phyloP scores from a whole-genome alignment of 1,139 yeast genomes.

The Chernovozyma sophiae-reginae region DNA sequence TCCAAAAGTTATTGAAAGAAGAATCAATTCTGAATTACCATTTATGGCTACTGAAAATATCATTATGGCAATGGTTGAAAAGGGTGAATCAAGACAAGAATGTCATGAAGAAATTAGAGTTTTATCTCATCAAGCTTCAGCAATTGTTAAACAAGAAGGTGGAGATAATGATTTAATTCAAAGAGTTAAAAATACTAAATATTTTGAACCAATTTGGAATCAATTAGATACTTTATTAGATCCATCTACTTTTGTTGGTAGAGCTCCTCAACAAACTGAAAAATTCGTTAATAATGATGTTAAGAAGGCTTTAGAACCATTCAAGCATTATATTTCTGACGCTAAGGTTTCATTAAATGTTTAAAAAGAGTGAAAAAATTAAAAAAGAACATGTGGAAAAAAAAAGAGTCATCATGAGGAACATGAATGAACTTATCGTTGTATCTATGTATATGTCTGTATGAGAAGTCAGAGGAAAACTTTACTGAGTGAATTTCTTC shows the following conservation, averaged over 20 bases:
- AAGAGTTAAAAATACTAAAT: slow-evolving; percentile 72
- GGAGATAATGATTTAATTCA: slow-evolving; percentile 97
- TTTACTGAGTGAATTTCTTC: no score
- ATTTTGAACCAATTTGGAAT: slow-evolving; percentile 86
- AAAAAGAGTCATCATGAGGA: no score
- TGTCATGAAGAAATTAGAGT: slow-evolving; percentile 98
- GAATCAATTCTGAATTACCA: slow-evolving; percentile 91
- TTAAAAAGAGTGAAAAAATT: no score
- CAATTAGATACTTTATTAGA: slow-evolving; percentile 78
- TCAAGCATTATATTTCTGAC: slow-evolving; percentile 52
- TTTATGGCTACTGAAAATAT: slow-evolving; percentile 99
- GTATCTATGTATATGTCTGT: no score
- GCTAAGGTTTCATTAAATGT: slow-evolving; percentile 57
- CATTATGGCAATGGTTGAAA: slow-evolving; percentile 99
- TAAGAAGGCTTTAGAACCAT: slow-evolving; percentile 74
- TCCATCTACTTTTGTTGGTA: slow-evolving; percentile 93
- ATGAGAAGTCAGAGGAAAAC: no score
- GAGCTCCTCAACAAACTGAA: slow-evolving; percentile 98
- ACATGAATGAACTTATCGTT: no score
- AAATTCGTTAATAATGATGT: slow-evolving; percentile 86
- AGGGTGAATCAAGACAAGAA: slow-evolving; percentile 96
- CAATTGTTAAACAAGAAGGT: slow-evolving; percentile 96
- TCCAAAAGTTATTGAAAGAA: slow-evolving; percentile 97
- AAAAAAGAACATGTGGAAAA: no score
- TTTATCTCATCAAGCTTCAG: slow-evolving; percentile 94